phyloP scores from a whole-genome alignment of 2,329 filamentous ascomycete species.

The Botryotinia convoluta region DNA sequence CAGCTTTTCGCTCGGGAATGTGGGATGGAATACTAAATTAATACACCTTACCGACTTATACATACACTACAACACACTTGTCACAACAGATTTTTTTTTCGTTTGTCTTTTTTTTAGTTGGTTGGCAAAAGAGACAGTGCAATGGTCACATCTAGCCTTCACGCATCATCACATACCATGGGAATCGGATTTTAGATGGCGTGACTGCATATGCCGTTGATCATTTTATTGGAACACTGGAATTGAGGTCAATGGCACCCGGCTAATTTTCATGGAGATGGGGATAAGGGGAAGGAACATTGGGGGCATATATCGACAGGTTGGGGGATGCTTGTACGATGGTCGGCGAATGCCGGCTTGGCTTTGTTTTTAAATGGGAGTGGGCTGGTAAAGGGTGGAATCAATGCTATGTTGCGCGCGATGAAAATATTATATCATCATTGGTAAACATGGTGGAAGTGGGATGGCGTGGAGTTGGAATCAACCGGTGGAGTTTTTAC shows the following conservation, averaged over 20 bases:
- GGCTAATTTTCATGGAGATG: slow-evolving; percentile 14
- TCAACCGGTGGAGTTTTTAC: not conserved
- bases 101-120: slow-evolving; percentile 18
- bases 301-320: slow-evolving; percentile 10
- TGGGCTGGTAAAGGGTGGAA: slow-evolving; percentile 3
- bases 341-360: slow-evolving; percentile 15
- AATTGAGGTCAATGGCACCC: not conserved
- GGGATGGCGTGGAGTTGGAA: slow-evolving; percentile 8
- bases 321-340: slow-evolving; percentile 18
- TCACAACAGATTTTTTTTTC: slow-evolving; percentile 24
- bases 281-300: slow-evolving; percentile 4
- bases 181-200: slow-evolving; percentile 19
- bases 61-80: slow-evolving; percentile 22
- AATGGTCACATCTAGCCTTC: slow-evolving; percentile 11
- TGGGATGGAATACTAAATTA: slow-evolving; percentile 61
- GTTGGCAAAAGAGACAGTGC: slow-evolving; percentile 10
- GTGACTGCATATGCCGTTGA: slow-evolving; percentile 17
- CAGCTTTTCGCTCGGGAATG: slow-evolving; percentile 59
- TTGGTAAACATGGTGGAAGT: not conserved
- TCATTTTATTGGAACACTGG: slow-evolving; percentile 5
- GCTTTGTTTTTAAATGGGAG: slow-evolving; percentile 14
- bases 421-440: slow-evolving; percentile 11
- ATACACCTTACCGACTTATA: slow-evolving; percentile 26
- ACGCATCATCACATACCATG: slow-evolving; percentile 18
- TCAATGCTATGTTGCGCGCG: slow-evolving; percentile 2